These are phyloP conservation scores for Orbilia javanica DNA, from an alignment of 2,329 filamentous ascomycete genomes.

Conservation along the genomic window DNA sequence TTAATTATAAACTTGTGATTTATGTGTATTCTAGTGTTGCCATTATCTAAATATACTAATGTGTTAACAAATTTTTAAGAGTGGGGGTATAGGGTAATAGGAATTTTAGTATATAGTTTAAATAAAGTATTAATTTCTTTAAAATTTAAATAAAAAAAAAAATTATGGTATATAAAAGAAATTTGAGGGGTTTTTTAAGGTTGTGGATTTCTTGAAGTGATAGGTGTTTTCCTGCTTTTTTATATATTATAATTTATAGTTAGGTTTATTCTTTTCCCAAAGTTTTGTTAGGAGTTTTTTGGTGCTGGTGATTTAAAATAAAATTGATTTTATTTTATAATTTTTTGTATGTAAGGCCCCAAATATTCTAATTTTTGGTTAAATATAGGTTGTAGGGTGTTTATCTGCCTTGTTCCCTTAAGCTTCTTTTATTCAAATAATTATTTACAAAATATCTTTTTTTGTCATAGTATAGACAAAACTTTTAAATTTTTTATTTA, in stretches of 20 bases:
- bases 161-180: conserved; percentile 3
- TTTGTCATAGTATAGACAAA: background rate
- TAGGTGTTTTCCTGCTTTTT: background rate
- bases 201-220: background rate
- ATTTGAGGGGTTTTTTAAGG: background rate
- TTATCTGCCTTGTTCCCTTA: background rate
- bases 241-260: conserved; percentile 5
- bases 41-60: conserved; percentile 1
- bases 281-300: background rate
- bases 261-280: background rate
- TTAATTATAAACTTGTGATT: conserved; percentile 17
- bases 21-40: background rate
- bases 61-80: background rate
- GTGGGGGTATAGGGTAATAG: background rate
- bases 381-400: background rate
- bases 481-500: background rate
- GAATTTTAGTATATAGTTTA: conserved; percentile 4
- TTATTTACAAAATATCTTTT: background rate
- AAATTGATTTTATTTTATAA: background rate
- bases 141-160: conserved; percentile 18
- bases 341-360: background rate
- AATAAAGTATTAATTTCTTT: background rate
- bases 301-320: background rate
- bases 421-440: background rate
- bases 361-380: background rate